phyloP scores from a whole-genome alignment of 2,329 filamentous ascomycete species.

The Truncatella angustata region DNA sequence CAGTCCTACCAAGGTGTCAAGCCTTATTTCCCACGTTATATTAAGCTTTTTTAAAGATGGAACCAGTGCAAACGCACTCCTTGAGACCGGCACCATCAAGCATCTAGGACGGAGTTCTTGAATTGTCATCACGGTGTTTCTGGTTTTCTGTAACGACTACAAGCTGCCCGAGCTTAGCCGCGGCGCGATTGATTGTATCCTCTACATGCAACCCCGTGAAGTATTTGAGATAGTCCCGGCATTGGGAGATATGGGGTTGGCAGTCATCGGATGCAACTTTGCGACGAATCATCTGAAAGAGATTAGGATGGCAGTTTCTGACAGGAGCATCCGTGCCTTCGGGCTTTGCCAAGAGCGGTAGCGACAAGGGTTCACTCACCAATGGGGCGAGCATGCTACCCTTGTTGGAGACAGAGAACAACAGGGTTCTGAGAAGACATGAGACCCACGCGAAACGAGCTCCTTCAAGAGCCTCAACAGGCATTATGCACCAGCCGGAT shows the following conservation, averaged over 20 bases:
- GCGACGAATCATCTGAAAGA: slow-evolving; percentile 7
- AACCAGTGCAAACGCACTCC: background rate
- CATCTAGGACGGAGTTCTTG: background rate
- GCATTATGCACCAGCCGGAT: background rate
- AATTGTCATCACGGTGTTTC: background rate
- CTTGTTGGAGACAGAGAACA: background rate
- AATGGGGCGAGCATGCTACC: background rate
- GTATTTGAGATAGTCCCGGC: background rate
- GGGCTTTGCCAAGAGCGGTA: background rate
- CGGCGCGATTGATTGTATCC: background rate
- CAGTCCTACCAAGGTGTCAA: background rate
- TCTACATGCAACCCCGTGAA: background rate
- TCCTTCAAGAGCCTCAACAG: background rate
- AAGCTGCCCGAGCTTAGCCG: background rate
- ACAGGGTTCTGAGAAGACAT: background rate
- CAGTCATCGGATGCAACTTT: background rate
- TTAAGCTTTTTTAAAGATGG: background rate
- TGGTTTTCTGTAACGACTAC: background rate
- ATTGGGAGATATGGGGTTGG: background rate
- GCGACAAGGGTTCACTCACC: background rate
- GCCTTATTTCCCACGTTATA: background rate
- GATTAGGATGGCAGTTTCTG: slow-evolving; percentile 7
- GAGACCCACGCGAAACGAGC: slow-evolving; percentile 11
- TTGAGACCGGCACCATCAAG: background rate
- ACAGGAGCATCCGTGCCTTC: slow-evolving; percentile 7